phyloP scores from a whole-genome alignment of 1,284 basidiomycete species.

The Sanghuangporus weigelae region DNA sequence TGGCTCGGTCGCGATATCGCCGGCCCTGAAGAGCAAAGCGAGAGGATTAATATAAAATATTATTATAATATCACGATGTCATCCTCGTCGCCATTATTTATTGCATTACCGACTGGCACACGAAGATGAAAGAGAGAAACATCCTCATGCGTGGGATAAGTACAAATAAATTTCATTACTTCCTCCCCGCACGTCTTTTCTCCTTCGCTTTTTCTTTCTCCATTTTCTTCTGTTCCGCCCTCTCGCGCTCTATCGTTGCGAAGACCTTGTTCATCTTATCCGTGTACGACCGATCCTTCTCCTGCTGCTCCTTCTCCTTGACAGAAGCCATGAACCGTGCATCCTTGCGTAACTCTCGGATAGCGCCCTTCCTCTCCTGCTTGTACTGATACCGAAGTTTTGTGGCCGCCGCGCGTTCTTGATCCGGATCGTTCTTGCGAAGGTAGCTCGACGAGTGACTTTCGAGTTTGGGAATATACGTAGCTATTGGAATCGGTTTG shows the following conservation, averaged over 20 bases:
- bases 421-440: constrained; percentile 86
- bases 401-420: constrained; percentile 80
- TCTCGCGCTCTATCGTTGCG: constrained; percentile 81
- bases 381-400: constrained; percentile 91
- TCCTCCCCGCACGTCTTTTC: constrained; percentile 70
- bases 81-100: background rate
- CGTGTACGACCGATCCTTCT: constrained; percentile 78
- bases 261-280: constrained; percentile 80
- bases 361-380: constrained; percentile 95
- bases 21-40: constrained; percentile 1
- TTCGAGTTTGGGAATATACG: constrained; percentile 94
- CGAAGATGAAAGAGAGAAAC: background rate
- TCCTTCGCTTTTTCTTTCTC: constrained; percentile 77
- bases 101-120: background rate
- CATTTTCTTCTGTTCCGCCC: constrained; percentile 93
- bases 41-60: too few relatives aligned
- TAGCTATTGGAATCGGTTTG: constrained; percentile 93
- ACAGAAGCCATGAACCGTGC: constrained; percentile 89
- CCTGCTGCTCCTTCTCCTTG: constrained; percentile 77
- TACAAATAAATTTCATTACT: constrained; percentile 31
- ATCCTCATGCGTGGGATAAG: background rate
- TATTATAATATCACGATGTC: too few relatives aligned
- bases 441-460: constrained; percentile 76
- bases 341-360: constrained; percentile 95
- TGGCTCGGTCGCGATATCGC: background rate